phyloP scores from a whole-genome alignment of 1,284 basidiomycete genomes.

The Coniferiporia weirii region DNA sequence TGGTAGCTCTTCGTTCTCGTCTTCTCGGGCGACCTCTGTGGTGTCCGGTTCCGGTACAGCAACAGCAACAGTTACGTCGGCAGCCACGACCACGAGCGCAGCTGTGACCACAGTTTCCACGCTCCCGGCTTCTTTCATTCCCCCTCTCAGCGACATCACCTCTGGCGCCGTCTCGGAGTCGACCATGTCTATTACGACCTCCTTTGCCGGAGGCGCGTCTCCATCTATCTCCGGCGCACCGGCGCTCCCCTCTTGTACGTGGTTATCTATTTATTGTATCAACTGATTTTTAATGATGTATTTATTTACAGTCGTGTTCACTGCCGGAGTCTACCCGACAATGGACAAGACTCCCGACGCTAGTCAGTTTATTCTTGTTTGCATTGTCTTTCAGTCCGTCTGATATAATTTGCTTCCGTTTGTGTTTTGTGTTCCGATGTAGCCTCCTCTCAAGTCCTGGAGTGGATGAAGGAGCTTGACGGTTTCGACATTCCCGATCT shows the following conservation, averaged over 20 bases:
- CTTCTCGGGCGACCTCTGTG: constrained; percentile 1
- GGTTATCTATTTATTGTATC: background rate
- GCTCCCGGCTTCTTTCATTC: constrained; percentile 31
- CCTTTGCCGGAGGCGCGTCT: constrained; percentile 53
- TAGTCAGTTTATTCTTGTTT: constrained; percentile 32
- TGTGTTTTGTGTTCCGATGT: background rate
- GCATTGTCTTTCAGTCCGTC: no score
- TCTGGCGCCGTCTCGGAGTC: constrained; percentile 47
- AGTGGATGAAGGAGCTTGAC: constrained; percentile 75
- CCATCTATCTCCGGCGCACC: constrained; percentile 62
- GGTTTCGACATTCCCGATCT: constrained; percentile 67
- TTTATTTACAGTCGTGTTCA: constrained; percentile 43
- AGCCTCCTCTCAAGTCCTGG: constrained; percentile 59
- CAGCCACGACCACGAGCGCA: constrained; percentile 10
- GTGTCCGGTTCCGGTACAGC: no score
- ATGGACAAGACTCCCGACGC: constrained; percentile 67
- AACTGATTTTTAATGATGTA: constrained; percentile 2
- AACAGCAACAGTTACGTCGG: constrained; percentile 4
- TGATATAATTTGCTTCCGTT: no score
- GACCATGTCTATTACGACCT: constrained; percentile 45
- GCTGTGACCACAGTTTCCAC: constrained; percentile 13
- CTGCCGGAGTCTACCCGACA: constrained; percentile 52
- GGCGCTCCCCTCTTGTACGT: constrained; percentile 57
- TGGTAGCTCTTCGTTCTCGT: constrained; percentile 18
- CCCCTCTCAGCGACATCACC: constrained; percentile 58